Conservation (phyloP, 2,329 filamentous ascomycete species). For the Pseudocercospora macadamiae region DNA sequence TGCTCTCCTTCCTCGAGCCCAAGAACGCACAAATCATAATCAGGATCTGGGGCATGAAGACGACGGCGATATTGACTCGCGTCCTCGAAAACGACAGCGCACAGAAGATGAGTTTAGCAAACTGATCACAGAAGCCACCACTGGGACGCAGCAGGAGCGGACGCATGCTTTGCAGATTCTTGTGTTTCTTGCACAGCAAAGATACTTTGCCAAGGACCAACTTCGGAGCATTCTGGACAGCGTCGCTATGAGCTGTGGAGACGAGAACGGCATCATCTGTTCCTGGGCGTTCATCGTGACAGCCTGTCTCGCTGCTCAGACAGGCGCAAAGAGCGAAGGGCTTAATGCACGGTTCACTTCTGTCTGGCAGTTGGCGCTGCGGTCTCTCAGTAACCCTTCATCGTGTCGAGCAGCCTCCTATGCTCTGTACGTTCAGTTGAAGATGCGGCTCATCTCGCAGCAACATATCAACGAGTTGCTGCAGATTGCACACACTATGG, state of each 20-base stretch:
- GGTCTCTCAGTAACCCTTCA: slow-evolving; percentile 69
- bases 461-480: slow-evolving; percentile 69
- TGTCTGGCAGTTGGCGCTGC: slow-evolving; percentile 73
- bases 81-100: slow-evolving; percentile 43
- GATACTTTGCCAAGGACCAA: slow-evolving; percentile 29
- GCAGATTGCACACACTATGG: slow-evolving; percentile 75
- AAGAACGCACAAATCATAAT: not conserved
- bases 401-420: slow-evolving; percentile 78
- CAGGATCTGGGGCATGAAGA: slow-evolving; percentile 19
- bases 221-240: slow-evolving; percentile 20
- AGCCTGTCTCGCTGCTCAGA: slow-evolving; percentile 60
- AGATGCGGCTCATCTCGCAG: slow-evolving; percentile 67
- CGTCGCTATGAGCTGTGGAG: slow-evolving; percentile 43
- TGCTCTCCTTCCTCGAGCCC: slow-evolving; percentile 7
- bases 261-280: slow-evolving; percentile 68
- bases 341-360: slow-evolving; percentile 66
- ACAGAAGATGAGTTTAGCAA: slow-evolving; percentile 43
- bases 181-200: slow-evolving; percentile 50
- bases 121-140: slow-evolving; percentile 42
- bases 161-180: slow-evolving; percentile 59
- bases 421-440: slow-evolving; percentile 70
- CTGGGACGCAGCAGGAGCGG: slow-evolving; percentile 42
- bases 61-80: slow-evolving; percentile 17
- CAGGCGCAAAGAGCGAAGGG: slow-evolving; percentile 43
- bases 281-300: slow-evolving; percentile 87